Evolutionary conservation across 2,329 filamentous ascomycete genomes (phyloP).

Genomic region (Fusarium tricinctum): DNA sequence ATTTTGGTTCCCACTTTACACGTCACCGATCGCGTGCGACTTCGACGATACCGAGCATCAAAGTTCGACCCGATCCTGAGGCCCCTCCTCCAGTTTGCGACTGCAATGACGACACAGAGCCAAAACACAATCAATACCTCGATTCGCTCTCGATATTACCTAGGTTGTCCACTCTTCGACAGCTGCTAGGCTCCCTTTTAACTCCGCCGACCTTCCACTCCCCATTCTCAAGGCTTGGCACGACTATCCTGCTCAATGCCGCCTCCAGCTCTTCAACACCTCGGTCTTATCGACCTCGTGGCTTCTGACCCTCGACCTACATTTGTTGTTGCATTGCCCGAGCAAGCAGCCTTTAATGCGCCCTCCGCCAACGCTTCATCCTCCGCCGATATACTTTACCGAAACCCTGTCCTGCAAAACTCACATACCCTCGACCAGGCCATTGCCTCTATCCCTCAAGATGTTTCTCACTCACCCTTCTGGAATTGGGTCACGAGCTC

Average conservation of each 20-base stretch:
- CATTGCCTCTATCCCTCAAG: slow-evolving; percentile 50
- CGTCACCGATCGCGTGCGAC: slow-evolving; percentile 32
- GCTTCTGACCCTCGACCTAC: slow-evolving; percentile 59
- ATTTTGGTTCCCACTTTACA: slow-evolving; percentile 5
- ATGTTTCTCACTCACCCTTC: slow-evolving; percentile 53
- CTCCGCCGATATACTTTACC: slow-evolving; percentile 51
- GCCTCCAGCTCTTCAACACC: slow-evolving; percentile 45
- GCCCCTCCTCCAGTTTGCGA: slow-evolving; percentile 28
- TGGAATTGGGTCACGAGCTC: slow-evolving; percentile 57
- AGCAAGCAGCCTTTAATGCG: slow-evolving; percentile 19
- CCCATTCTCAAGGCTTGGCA: slow-evolving; percentile 7
- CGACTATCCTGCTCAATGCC: slow-evolving; percentile 40
- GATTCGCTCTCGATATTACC: slow-evolving; percentile 17
- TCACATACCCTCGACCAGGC: slow-evolving; percentile 52
- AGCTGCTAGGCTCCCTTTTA: not conserved
- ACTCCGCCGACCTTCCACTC: not conserved
- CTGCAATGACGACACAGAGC: slow-evolving; percentile 41
- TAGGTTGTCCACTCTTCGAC: slow-evolving; percentile 15
- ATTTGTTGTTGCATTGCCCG: slow-evolving; percentile 54
- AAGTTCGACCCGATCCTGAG: slow-evolving; percentile 3
- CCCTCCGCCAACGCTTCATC: slow-evolving; percentile 1
- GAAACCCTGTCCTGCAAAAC: slow-evolving; percentile 55
- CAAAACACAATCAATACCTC: slow-evolving; percentile 15
- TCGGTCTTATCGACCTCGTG: slow-evolving; percentile 58
- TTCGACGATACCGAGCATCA: slow-evolving; percentile 14